phyloP scores from a whole-genome alignment of 139 green algal species.

The Yamagishiella unicocca region DNA sequence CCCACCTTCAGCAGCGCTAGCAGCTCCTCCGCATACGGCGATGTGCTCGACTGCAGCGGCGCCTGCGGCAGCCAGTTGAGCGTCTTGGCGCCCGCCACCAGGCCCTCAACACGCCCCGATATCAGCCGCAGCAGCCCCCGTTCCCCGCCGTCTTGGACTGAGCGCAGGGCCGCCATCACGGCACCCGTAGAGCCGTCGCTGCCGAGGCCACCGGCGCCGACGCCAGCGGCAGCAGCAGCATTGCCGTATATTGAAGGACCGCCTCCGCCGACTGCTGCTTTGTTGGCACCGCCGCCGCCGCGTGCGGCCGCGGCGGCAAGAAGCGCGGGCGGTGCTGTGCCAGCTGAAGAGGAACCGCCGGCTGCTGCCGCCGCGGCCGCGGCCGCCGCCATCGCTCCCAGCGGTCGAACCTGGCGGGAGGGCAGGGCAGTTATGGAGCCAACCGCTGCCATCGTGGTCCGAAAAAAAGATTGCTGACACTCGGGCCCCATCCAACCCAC shows the following conservation, averaged over 20 bases:
- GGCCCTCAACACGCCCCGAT: conserved; percentile 44
- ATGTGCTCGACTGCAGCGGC: conserved; percentile 49
- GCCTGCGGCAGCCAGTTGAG: conserved; percentile 64
- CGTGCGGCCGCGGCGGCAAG: neutral
- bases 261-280: too few species aligned
- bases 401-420: conserved; percentile 26
- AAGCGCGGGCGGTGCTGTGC: neutral
- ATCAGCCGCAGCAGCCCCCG: conserved; percentile 56
- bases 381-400: conserved; percentile 33
- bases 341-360: neutral
- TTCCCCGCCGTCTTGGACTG: conserved; percentile 62
- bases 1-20: conserved; percentile 67
- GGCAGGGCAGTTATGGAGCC: neutral
- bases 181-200: neutral
- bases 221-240: neutral
- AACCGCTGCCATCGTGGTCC: too few species aligned
- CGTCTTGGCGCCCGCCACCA: conserved; percentile 50
- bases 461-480: neutral
- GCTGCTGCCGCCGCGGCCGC: conserved; percentile 6
- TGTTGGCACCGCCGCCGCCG: neutral
- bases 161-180: conserved; percentile 39
- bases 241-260: too few species aligned
- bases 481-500: neutral
- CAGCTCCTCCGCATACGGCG: conserved; percentile 65
- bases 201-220: neutral